Evolutionary conservation across 2,329 filamentous ascomycete genomes (phyloP), one percentile per base, ranked within the genome.

Genomic region (Pezicula neosporulosa): DNA sequence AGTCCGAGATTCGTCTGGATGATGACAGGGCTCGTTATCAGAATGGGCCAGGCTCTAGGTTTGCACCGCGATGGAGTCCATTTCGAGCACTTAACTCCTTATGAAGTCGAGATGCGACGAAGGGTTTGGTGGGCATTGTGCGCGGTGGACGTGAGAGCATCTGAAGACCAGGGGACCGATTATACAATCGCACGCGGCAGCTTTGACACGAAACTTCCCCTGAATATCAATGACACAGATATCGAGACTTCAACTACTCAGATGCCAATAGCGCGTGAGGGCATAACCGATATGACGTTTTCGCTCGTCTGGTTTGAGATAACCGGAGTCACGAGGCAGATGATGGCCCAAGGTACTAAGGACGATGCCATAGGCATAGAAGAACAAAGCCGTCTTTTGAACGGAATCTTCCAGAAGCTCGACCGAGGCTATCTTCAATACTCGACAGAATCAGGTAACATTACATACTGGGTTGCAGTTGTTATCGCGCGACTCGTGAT

Each of bases 11-110:
- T 82, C 3, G 74, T 81, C 5, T 87, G 84, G 82, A 81, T 82
- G 37, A 70, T 88, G 56, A 83, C 81, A 0, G 84, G 83, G 0
- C 72, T 86, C 1, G 76, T 78, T n/a, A 77, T 83, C 16, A 72
- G 76, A 6, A 68, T 77, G 4, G 72, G 69, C 0, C 75, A 77
- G 42, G 71, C 68, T 1, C 61, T 71, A 16, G 63, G 66, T 35
- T 62, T 78, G 4, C 72, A 77, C 48, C 70, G 69, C 5, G 75
- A 78, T 54, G 69, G 70, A 3, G 63, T 66, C 36, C 67, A 66
- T 5, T 61, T 62, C 6, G 58, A 63, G 2, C 66, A 70, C 47
- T 70, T 77, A 74, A 59, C 67, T 0, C 53, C 50, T 7, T 85
- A 78, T 54, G 75, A 83, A 51, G 73, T 73, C 5, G 78, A 84